Base-by-base conservation (phyloP, 176 grass and related monocot genomes). In the Olyra latifolia region DNA sequence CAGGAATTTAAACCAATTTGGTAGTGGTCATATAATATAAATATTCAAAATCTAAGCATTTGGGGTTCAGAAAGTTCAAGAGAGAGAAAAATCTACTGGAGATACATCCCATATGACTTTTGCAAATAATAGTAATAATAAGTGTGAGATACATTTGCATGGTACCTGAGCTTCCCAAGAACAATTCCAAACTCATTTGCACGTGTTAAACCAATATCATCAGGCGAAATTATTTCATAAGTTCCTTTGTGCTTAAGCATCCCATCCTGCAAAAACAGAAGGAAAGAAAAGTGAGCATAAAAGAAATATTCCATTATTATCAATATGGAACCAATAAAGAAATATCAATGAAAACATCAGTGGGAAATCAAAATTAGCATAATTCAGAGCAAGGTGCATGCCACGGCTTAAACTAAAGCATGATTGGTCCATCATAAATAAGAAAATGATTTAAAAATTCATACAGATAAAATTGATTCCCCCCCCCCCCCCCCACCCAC, bases 191-290 rank as follows among this genome's bases (percentile, higher is more conserved):
- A 98, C 46, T 95, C 96, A 84, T 95, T 98, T 54, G 96, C 50
- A 83, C 96, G 92, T 81, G 83, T 35, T 85, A 98, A 86, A 82
- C 96, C 96, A 91, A 98, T 88, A 82, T 98, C 96, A 45, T 98
- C 90, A 71, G 95, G 95, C 0, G 92, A 98, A 71, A 98, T 95
- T 76, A 98, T 98, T 91, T 98, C 95, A 79, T 98, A 98, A 44
- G 95, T 98, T 71, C 86, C 92, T 81, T 98, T 98, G 79, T 95
- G 82, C 77, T 98, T 98, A 83, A 98, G 92, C 95, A 98, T 98
- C 19, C 95, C 95, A 86, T 98, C 96, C 96, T 98, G 44, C 53
- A 71, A 81, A 85, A 75, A 52, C 1, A 84, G 60, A 91, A 42
- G 0, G 11, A 82, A 58, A 70, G 5, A 66, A 30, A 30, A 23